These are phyloP conservation scores for Magnusiomyces sp. DNA, from an alignment of 1,139 yeast species.

Conservation along the genomic window DNA sequence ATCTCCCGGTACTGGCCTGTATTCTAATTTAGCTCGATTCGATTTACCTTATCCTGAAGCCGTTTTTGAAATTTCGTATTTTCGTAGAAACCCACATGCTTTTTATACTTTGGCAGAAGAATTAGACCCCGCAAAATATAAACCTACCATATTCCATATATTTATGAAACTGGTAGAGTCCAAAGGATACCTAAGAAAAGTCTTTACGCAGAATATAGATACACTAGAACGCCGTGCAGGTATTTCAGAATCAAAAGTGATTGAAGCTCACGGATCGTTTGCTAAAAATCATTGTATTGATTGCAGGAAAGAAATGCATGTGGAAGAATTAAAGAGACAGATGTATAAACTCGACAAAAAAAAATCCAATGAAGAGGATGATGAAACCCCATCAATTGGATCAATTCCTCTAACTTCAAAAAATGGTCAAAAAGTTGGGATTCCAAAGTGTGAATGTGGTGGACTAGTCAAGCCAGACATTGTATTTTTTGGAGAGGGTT, in stretches of 20 bases:
- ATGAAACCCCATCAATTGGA: background rate
- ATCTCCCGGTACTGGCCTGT: slow-evolving; percentile 84
- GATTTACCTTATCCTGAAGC: slow-evolving; percentile 90
- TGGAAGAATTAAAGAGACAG: slow-evolving; percentile 40
- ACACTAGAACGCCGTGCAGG: slow-evolving; percentile 86
- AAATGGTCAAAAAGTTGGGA: slow-evolving; percentile 27
- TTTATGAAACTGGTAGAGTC: slow-evolving; percentile 61
- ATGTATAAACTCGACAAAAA: slow-evolving; percentile 28
- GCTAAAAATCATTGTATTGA: slow-evolving; percentile 75
- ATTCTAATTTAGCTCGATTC: slow-evolving; percentile 66
- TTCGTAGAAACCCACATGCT: slow-evolving; percentile 65
- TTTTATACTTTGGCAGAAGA: slow-evolving; percentile 80
- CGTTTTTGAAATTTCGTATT: slow-evolving; percentile 82
- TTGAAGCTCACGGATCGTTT: slow-evolving; percentile 95
- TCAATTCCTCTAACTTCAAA: slow-evolving; percentile 20
- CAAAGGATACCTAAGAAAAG: slow-evolving; percentile 50
- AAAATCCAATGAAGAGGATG: slow-evolving; percentile 11
- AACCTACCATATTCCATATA: slow-evolving; percentile 75
- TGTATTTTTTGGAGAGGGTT: slow-evolving; percentile 83
- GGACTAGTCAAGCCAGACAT: slow-evolving; percentile 89
- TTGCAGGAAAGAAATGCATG: slow-evolving; percentile 50
- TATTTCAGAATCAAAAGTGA: slow-evolving; percentile 49
- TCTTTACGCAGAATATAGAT: slow-evolving; percentile 89
- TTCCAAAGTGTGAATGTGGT: slow-evolving; percentile 45
- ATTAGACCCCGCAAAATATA: slow-evolving; percentile 76